Evolutionary conservation across 2,329 filamentous ascomycete species (phyloP).

Genomic region (Colletotrichum sansevieriae): DNA sequence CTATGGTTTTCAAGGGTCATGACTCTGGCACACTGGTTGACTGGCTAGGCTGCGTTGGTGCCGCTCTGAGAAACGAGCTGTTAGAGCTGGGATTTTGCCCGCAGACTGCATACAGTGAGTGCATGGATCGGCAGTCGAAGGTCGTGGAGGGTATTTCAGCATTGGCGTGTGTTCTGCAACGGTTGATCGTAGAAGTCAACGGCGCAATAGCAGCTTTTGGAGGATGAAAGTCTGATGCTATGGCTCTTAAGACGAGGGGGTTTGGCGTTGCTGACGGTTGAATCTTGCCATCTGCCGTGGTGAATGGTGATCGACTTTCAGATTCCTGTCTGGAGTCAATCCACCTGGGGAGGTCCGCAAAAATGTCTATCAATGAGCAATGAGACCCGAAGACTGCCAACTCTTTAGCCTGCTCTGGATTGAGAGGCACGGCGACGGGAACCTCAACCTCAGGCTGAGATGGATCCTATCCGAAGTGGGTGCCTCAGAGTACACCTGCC

Average conservation of each 20-base stretch:
- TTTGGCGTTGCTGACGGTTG: constrained; percentile 17
- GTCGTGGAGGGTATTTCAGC: constrained; percentile 13
- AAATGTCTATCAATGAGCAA: neutral
- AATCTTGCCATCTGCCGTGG: constrained; percentile 9
- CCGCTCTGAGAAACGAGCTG: constrained; percentile 21
- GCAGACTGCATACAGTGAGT: constrained; percentile 30
- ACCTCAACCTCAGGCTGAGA: constrained; percentile 24
- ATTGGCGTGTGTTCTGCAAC: neutral
- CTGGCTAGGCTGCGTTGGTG: constrained; percentile 9
- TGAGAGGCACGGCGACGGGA: neutral
- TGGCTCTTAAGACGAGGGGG: neutral
- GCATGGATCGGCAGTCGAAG: constrained; percentile 34
- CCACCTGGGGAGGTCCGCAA: neutral
- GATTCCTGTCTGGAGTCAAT: constrained; percentile 4
- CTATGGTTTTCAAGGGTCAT: constrained; percentile 29
- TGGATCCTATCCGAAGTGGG: constrained; percentile 20
- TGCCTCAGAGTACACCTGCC: no score
- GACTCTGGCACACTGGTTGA: constrained; percentile 5
- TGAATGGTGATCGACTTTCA: constrained; percentile 8
- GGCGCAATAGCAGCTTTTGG: constrained; percentile 8
- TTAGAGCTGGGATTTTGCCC: constrained; percentile 21
- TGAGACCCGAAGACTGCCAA: no score
- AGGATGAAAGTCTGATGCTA: constrained; percentile 9
- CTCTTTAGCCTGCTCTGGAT: no score
- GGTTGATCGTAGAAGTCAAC: neutral